Base-by-base conservation (phyloP, 805 yeast species). In the Schwanniomyces occidentalis region DNA sequence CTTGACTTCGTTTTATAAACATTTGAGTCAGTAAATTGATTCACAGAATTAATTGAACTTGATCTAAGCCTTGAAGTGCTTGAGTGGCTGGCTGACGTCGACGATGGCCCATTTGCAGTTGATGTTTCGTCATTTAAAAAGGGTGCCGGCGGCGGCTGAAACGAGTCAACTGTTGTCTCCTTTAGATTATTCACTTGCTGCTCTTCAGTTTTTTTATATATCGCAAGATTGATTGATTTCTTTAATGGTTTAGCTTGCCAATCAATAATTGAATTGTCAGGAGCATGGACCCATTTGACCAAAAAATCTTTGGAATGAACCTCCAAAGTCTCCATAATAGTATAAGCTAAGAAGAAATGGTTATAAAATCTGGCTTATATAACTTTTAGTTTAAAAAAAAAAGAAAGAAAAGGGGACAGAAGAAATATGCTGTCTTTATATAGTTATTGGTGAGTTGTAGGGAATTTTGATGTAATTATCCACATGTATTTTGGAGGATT, bases 291-390 rank as follows among this genome's bases (percentile, higher is more conserved):
- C 98, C 98, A 93, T 49, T 91, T 87, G 51, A 90, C 85, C 42
- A 89, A 78, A 52, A 86, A 91, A 38, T 93, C 84, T 58, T 87
- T 85, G 32, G 95, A 81, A 49, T 90, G 95, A 16, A 93, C 79
- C 60, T 91, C 97, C 31, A 93, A 75, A 2, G 89, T 81, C 61
- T 91, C 98, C 96, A 89, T 86, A 6, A n/a, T n/a, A n/a, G n/a
- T n/a, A n/a, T n/a, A n/a, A n/a, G n/a, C n/a, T n/a, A n/a, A n/a
- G n/a, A n/a, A n/a, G n/a, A n/a, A n/a, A n/a, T n/a, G n/a, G n/a
- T n/a, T n/a, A n/a, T n/a, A n/a, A n/a, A n/a, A n/a, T n/a, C n/a
- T n/a, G n/a, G n/a, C n/a, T n/a, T n/a, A n/a, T n/a, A n/a, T n/a
- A n/a, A n/a, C n/a, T n/a, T n/a, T n/a, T n/a, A n/a, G n/a, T n/a